Percentiles rank a stretch among this genome's conserved stretches.
Evolutionary conservation across 495 filamentous ascomycete species (phyloP).

Genomic region (Penicillium macrosclerotiorum): DNA sequence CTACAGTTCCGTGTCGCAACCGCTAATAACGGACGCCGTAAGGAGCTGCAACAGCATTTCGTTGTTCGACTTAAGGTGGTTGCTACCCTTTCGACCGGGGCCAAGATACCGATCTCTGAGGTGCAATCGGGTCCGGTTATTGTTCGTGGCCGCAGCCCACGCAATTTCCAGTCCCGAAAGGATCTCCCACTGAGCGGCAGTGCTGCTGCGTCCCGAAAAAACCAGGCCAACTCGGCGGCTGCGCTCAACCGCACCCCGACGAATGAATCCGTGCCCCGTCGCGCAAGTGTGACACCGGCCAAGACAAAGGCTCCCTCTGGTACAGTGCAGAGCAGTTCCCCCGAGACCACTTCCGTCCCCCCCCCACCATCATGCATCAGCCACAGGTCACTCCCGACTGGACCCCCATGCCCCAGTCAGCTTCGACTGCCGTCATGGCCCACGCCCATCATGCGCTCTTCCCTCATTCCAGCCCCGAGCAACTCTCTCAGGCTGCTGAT

Average conservation of each 20-base stretch:
- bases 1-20: constrained; percentile 92
- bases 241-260: constrained; percentile 47
- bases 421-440: constrained; percentile 24
- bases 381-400: constrained; percentile 38
- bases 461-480: constrained; percentile 54
- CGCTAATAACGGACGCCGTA: constrained; percentile 74
- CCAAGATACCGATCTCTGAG: constrained; percentile 67
- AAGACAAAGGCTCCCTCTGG: constrained; percentile 46
- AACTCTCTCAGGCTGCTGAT: constrained; percentile 38
- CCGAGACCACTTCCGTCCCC: constrained; percentile 37
- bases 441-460: constrained; percentile 42
- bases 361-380: constrained; percentile 32
- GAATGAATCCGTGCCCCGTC: constrained; percentile 39
- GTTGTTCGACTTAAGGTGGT: constrained; percentile 71
- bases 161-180: constrained; percentile 76
- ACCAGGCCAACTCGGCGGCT: constrained; percentile 34
- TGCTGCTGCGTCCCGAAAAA: constrained; percentile 63
- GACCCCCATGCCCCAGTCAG: constrained; percentile 36
- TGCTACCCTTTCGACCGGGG: constrained; percentile 66
- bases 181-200: constrained; percentile 72
- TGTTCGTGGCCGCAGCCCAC: constrained; percentile 72
- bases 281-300: constrained; percentile 50
- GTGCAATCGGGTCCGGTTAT: constrained; percentile 73
- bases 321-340: constrained; percentile 39
- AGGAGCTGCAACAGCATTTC: constrained; percentile 82